These are phyloP conservation scores for Solanum hybrid DNA, from an alignment of 305 asterid species.

Conservation along the genomic window DNA sequence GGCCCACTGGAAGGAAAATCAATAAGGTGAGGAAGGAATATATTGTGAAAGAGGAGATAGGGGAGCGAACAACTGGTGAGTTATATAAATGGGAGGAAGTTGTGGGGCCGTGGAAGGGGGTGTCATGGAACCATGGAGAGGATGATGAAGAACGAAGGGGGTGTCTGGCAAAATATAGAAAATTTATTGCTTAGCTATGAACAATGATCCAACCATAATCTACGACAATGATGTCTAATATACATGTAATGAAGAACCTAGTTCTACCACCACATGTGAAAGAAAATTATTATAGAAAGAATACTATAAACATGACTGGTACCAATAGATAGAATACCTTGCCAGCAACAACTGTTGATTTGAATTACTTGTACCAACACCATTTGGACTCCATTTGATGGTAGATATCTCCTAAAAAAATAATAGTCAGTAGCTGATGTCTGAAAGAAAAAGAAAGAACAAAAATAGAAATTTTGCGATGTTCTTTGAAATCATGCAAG, in stretches of 20 bases:
- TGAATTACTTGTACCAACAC: not conserved
- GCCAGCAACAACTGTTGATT: not conserved
- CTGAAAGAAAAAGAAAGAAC: not conserved
- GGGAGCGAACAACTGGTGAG: not conserved
- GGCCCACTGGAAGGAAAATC: not conserved
- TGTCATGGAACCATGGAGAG: not conserved
- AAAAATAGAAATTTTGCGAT: not conserved
- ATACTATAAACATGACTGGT: not conserved
- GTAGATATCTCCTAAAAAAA: not conserved
- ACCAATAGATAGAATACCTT: not conserved
- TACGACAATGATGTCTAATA: not conserved
- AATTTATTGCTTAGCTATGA: not conserved
- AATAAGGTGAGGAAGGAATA: not conserved
- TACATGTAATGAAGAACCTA: not conserved
- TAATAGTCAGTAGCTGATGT: not conserved
- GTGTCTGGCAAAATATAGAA: not conserved
- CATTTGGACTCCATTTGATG: not conserved
- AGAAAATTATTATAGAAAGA: not conserved
- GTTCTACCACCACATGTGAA: not conserved
- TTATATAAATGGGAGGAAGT: not conserved
- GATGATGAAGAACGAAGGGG: not conserved
- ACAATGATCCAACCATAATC: not conserved
- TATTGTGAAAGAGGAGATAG: not conserved
- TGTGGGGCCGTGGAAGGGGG: not conserved
- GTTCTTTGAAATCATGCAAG: not conserved